Base-by-base conservation (phyloP, 1,139 yeast species). In the Suhomyces wounanorum region DNA sequence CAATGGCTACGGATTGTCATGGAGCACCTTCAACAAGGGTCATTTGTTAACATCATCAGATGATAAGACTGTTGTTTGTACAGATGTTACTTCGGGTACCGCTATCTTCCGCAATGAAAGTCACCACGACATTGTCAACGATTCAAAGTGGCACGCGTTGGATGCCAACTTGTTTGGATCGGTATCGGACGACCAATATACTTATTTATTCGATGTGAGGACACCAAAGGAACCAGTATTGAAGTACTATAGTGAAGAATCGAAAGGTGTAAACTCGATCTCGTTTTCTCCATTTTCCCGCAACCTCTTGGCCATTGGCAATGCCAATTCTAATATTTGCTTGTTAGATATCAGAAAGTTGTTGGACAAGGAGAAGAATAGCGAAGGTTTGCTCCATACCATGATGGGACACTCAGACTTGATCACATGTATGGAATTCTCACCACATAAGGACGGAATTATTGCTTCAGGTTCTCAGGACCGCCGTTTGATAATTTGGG, bases 361-460 rank as follows among this genome's bases (percentile, higher is more conserved):
- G 30, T 55, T 69, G 1, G 59, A 60, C 17, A 69, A 73, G 25
- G 53, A 45, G 1, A 40, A 52, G 4, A 50, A 47, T 9, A 49
- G 54, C 4, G 40, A 54, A 3, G 75, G 75, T 1, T 59, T 70
- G 21, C 72, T 87, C 25, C 94, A 87, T 63, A 78, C 85, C 3
- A 85, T 88, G 83, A 78, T 85, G 82, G 94, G 94, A 0, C 96
- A 88, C 60, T 82, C 86, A 5, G 89, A 81, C 40, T 72, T 88
- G 2, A 81, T 88, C 41, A 85, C 90, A 0, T 71, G 83, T 47
- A 67, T 88, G 54, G 90, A 87, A 61, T 88, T 89, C 73, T 84
- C 86, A 40, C 88, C 89, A 1, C 84, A 81, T 57, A 73, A 77
- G 47, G 94, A 87, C 57, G 90, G 90, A 13, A 76, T 87, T 6